Evolutionary conservation across 768 basidiomycete species (phyloP), one percentile per base, ranked within the genome.

Genomic region (Boletus sp.): DNA sequence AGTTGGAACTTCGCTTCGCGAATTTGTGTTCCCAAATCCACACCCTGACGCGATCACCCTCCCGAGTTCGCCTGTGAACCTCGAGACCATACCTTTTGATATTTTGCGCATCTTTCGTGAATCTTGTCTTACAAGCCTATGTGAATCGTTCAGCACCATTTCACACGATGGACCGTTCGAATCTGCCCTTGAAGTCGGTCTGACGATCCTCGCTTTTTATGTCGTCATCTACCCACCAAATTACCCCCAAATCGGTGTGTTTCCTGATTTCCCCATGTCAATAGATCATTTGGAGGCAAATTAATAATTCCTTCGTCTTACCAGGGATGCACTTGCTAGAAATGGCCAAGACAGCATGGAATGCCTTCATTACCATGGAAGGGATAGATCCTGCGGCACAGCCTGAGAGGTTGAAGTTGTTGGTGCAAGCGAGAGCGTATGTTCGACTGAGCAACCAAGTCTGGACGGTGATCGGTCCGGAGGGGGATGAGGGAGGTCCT

Each of bases 191-290:
- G 65, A 77, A 33, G 69, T 74, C 11, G 90, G 91, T 14, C 64
- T 77, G 37, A 79, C 81, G 1, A 72, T 91, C 14, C 73, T 90
- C 18, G 85, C 85, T 1, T 71, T 89, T 7, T 93, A 92, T 68
- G 64, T 80, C 11, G 65, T 88, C 51, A 75, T 92, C 46, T 93
- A 93, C 64, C 89, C 91, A 1, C 73, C 71, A 2, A 86, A 87
- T 64, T 91, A 90, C 69, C 91, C 90, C n/a, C 88, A 91, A 61
- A 89, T 86, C 28, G 91, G 91, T 89, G 52, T 60, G 80, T 68
- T 33, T 12, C 14, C 15, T 20, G 15, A 14, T 10, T 30, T 29
- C 28, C 3, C 15, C 5, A 4, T 24, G 6, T 7, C 5, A 9
- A 2, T 0, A 9, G 18, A 33, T 52, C 41, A n/a, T 30, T 24